Evolutionary conservation across 495 filamentous ascomycete species (phyloP), one percentile per base, ranked within the genome.

Genomic region (Lasiosphaeria ovina): DNA sequence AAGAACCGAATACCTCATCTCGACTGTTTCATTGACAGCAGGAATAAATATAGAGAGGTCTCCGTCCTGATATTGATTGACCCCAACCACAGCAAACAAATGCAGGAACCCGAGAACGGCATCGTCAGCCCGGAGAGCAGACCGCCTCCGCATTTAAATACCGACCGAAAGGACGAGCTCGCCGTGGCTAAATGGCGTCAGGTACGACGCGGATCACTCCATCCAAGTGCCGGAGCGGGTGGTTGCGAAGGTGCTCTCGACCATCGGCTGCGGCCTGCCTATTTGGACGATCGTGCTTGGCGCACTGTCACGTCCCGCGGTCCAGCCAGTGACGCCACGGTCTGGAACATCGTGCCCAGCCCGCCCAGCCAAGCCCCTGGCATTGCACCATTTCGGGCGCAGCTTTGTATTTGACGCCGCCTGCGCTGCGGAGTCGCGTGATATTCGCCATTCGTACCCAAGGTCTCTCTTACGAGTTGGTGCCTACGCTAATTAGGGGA

Each of bases 351-450:
- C 33, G 51, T 59, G 35, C 35, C 45, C 6, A 31, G 35, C 17
- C 32, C 36, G 16, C 17, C 47, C 35, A 40, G 35, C 24, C 45
- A 34, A 31, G 42, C 55, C 54, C 60, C 16, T 34, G 60, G 32
- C 35, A 63, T 63, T 52, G 61, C 61, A 45, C 55, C 61, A 63
- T 63, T 53, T 44, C 35, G 5, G 61, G 61, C 55, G 50, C 42
- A 51, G 59, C 51, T 59, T 59, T 35, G 47, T 48, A 11, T n/a
- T 47, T 24, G 24, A 24, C 24, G 24, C 24, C 24, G 24, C 24
- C 24, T 24, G 24, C 24, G 24, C 24, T 24, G 24, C 24, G 1
- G 24, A 24, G 24, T 24, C 24, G 24, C 24, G 24, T 24, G 24
- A 24, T 24, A 2, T 24, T 24, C 24, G 24, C 24, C 24, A 24